A percentile compares a stretch with the other conserved stretches of the same genome.
phyloP scores from a whole-genome alignment of 352 stramenopile species.

The Phytophthora citrophthora region DNA sequence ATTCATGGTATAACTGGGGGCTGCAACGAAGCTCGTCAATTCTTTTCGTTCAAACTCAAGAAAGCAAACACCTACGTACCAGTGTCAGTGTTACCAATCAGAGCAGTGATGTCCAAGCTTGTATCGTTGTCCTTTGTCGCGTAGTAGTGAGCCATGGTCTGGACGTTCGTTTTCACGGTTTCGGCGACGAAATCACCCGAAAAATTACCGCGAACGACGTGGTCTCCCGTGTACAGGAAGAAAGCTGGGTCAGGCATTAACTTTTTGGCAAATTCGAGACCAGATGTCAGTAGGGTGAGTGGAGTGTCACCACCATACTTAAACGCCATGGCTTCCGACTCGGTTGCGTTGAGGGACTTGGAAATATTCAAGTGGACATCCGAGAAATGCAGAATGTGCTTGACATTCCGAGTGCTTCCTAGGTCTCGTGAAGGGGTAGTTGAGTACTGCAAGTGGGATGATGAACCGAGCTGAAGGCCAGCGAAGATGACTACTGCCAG shows the following conservation, averaged over 20 bases:
- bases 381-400: conserved; percentile 78
- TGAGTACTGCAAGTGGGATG: conserved; percentile 6
- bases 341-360: conserved; percentile 31
- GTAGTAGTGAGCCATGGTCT: conserved; percentile 70
- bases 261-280: conserved; percentile 61
- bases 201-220: conserved; percentile 57
- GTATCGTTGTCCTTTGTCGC: conserved; percentile 33
- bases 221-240: conserved; percentile 80
- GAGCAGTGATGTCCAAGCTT: conserved; percentile 53
- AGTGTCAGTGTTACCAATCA: conserved; percentile 72
- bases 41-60: neutral
- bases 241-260: conserved; percentile 66
- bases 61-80: conserved; percentile 32
- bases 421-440: neutral
- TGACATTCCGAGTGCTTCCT: conserved; percentile 15
- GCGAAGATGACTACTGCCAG: neutral
- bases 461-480: neutral
- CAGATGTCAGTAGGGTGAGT: conserved; percentile 59
- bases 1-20: conserved; percentile 72
- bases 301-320: conserved; percentile 56
- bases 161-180: conserved; percentile 60
- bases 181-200: conserved; percentile 59
- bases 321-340: conserved; percentile 43
- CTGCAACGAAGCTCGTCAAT: conserved; percentile 1
- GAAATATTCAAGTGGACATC: conserved; percentile 80